Conservation (phyloP, 1,139 yeast species). For the Yamadazyma buinensis region DNA sequence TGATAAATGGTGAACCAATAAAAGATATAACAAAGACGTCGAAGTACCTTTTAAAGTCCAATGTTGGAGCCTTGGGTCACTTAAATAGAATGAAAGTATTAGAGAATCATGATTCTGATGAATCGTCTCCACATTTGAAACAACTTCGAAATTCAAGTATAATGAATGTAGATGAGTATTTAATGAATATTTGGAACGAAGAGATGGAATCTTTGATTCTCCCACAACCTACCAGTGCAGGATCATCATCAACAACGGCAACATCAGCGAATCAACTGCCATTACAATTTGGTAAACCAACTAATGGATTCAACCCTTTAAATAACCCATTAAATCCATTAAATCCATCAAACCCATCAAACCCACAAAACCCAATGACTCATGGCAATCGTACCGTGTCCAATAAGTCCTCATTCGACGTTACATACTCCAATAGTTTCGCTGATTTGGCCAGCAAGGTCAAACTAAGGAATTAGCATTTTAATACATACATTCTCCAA, state of each 20-base stretch:
- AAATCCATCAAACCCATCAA: background rate
- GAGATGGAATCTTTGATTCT: slow-evolving; percentile 7
- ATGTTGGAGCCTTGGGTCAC: slow-evolving; percentile 16
- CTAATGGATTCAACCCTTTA: background rate
- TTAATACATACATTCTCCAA: too few species aligned
- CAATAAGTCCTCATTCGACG: slow-evolving; percentile 9
- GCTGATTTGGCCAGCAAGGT: slow-evolving; percentile 10
- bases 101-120: background rate
- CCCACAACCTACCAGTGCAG: background rate
- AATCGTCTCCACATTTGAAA: background rate
- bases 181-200: slow-evolving; percentile 9
- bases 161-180: slow-evolving; percentile 5
- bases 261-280: slow-evolving; percentile 2
- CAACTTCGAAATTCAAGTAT: background rate
- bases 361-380: background rate
- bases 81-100: slow-evolving; percentile 10
- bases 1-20: slow-evolving; percentile 4
- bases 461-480: slow-evolving; percentile 4
- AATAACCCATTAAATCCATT: background rate
- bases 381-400: background rate
- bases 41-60: slow-evolving; percentile 7
- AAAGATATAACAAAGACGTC: background rate
- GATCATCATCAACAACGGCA: background rate
- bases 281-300: background rate
- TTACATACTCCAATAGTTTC: slow-evolving; percentile 7